Base-by-base conservation (phyloP, 2,329 filamentous ascomycete species). In the Stemphylium lycopersici region DNA sequence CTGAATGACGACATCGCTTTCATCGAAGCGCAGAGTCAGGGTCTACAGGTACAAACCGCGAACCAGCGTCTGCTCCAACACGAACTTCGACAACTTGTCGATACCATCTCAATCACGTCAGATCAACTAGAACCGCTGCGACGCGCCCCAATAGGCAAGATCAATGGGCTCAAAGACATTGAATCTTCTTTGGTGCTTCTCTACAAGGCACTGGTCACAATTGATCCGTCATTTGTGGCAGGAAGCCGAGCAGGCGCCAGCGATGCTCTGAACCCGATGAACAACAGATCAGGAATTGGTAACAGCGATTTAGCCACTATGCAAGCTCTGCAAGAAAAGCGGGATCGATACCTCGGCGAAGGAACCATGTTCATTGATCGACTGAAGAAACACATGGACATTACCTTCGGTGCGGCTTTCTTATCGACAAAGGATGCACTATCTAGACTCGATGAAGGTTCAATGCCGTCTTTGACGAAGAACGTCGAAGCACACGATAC, bases 1-100 rank as follows among this genome's bases (percentile, higher is more conserved):
- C 82, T 99, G 26, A 92, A 93, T 52, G 93, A 98, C 44, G 95
- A 99, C 67, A 96, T 99, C 65, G 88, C 92, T 3, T 98, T 96
- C 72, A 98, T 99, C 61, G 95, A 99, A 78, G 92, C 95, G 2
- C 95, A 99, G 76, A 93, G 91, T 6, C 93, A 99, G 77, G 95
- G 95, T 80, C 80, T 99, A 41, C 95, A 99, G 69, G 93, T 99
- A 6, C 95, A 98, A 76, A 93, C 93, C 16, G 91, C 95, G 36
- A 99, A 99, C 67, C 95, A 99, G 73, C 96, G 96, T 74, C 83
- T 96, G 24, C 83, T 99, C 41, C 91, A 93, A 74, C 90, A 88
- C 59, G 95, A 99, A 74, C 83, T 99, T 1, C 87, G 96, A 72
- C 90, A 88, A 31, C 81, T 98, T n/a, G 83, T 99, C 20, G 88